These are phyloP conservation scores for Setaria italica DNA, from an alignment of 202 grass and related monocot species.

Conservation along the genomic window DNA sequence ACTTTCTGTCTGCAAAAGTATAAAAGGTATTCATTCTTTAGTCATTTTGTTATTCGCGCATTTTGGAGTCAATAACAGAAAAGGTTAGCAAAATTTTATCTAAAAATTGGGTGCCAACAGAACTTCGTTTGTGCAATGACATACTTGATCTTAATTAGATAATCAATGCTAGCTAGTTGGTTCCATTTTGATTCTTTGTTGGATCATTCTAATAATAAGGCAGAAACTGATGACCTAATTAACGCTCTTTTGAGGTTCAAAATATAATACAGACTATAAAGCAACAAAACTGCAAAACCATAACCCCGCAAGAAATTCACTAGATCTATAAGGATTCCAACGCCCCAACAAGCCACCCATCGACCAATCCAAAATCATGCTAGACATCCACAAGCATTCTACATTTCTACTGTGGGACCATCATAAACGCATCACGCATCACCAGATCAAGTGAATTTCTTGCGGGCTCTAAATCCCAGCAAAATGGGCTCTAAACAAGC, in stretches of 20 bases:
- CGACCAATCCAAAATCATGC: conserved; percentile 26
- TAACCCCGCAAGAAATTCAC: not conserved
- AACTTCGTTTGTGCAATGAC: not conserved
- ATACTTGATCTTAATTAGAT: conserved; percentile 3
- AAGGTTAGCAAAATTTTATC: not conserved
- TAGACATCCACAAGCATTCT: not conserved
- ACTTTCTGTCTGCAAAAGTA: not conserved
- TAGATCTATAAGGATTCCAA: conserved; percentile 19
- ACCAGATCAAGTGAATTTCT: not conserved
- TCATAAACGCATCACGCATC: not conserved
- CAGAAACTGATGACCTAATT: not conserved
- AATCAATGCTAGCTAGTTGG: not conserved
- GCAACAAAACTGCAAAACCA: too few species aligned
- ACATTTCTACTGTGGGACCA: not conserved
- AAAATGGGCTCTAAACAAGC: not conserved
- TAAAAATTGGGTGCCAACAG: not conserved
- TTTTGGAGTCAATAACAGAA: not conserved
- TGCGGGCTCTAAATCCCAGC: not conserved
- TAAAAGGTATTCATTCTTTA: not conserved
- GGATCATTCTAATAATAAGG: not conserved
- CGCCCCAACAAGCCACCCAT: not conserved
- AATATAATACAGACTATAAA: not conserved
- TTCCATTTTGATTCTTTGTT: not conserved
- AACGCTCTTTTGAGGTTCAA: not conserved
- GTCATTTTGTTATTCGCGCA: not conserved